Evolutionary conservation across 352 stramenopile genomes (phyloP), one percentile per base, ranked within the genome.

Genomic region (Thalassiosira livingstoniorum): DNA sequence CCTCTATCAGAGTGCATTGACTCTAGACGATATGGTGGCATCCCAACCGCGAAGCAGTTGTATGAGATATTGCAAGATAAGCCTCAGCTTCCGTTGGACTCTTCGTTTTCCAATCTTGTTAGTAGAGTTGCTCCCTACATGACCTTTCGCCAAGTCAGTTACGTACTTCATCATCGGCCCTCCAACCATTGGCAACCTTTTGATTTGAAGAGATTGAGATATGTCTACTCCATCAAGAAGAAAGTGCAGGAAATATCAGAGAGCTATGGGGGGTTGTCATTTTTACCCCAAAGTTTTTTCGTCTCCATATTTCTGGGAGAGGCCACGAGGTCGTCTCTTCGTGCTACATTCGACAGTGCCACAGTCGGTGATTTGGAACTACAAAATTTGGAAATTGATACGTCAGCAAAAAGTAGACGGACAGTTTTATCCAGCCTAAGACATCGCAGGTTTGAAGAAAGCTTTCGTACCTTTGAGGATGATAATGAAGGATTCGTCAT

Each of bases 221-320:
- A 95, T 66, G 90, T 95, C 11, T 93, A 92, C 85, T 90, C 87
- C 60, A 84, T 94, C 32, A 95, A 95, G 68, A 89, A 90, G 65
- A 94, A 93, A 60, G 90, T 94, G 11, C 76, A 92, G 34, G 90
- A 95, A 42, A 94, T 95, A 27, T 90, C 88, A 53, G 91, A 95
- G 76, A 91, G 78, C 34, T 95, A 95, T 64, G 91, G 91, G 37
- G 91, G 91, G 43, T 63, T 95, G 18, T 92, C 83, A 25, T 95
- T 95, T 75, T 77, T 95, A 63, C 91, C 91, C 0, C 91, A 95
- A 66, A 91, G 78, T 55, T 95, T 95, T 79, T 91, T 95, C 55
- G 87, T 95, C 0, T 93, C 87, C n/a, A 79, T 95, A 31, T 95
- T 95, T 60, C 71, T 95, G 4, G 91, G 91, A 11, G 91, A 95